Conservation (phyloP, 1,139 yeast species). For the Arxiozyma heterogenica region DNA sequence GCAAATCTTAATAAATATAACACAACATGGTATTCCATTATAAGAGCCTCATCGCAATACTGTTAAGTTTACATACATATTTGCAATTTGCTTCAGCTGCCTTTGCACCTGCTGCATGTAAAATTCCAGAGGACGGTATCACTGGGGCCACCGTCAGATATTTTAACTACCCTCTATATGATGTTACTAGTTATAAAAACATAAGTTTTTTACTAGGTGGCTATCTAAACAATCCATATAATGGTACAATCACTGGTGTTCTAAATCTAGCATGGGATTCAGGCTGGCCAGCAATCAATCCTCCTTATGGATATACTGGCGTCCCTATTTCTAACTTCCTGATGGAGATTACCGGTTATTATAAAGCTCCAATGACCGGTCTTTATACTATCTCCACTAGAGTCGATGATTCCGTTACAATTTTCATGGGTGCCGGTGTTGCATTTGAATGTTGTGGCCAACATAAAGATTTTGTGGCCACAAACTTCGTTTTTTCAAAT, state of each 20-base stretch:
- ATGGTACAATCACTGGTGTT: not conserved
- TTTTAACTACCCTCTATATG: too few relatives aligned
- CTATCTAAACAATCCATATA: not conserved
- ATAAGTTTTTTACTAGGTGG: not conserved
- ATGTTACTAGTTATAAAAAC: too few relatives aligned
- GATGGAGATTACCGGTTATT: not conserved
- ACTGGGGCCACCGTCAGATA: too few relatives aligned
- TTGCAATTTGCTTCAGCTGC: too few relatives aligned
- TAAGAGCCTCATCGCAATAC: too few relatives aligned
- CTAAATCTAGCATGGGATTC: not conserved
- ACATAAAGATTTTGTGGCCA: not conserved
- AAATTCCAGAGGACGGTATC: too few relatives aligned
- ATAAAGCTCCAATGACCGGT: too few relatives aligned
- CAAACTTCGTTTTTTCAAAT: not conserved
- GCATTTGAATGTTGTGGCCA: slow-evolving; percentile 1
- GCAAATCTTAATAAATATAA: too few relatives aligned
- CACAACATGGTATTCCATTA: too few relatives aligned
- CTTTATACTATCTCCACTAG: not conserved
- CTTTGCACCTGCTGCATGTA: too few relatives aligned
- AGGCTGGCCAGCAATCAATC: not conserved
- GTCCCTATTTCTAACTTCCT: not conserved
- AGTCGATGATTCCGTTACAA: not conserved
- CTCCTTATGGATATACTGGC: not conserved
- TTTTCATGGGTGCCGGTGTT: not conserved
- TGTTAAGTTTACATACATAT: too few relatives aligned